Conservation (phyloP, 1,139 yeast genomes). For the Blastobotrys aristatus region DNA sequence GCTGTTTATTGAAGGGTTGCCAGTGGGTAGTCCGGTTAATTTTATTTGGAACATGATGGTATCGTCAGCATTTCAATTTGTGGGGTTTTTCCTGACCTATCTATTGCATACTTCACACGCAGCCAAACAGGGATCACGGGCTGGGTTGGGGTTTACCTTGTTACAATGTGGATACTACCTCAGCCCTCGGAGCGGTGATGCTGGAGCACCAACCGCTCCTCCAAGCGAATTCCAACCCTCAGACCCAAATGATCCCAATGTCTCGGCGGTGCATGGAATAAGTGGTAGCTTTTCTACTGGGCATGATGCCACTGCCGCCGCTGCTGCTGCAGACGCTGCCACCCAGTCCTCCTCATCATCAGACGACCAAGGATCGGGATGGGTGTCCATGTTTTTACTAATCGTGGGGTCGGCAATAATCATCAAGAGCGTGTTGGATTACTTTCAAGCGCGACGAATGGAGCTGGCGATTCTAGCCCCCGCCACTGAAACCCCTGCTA, state of each 20-base stretch:
- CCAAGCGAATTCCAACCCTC: conserved; percentile 40
- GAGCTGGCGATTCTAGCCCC: conserved; percentile 49
- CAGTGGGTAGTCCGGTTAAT: conserved; percentile 89
- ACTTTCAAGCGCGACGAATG: conserved; percentile 68
- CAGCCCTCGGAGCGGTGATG: conserved; percentile 51
- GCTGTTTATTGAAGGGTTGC: conserved; percentile 89
- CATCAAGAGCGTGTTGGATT: conserved; percentile 64
- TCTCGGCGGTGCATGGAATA: conserved; percentile 31
- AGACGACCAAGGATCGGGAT: conserved; percentile 17
- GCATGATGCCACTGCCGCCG: conserved; percentile 17
- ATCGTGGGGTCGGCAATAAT: conserved; percentile 65
- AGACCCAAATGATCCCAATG: conserved; percentile 38
- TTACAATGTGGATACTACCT: conserved; percentile 70
- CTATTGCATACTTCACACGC: conserved; percentile 94
- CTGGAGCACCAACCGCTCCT: conserved; percentile 31
- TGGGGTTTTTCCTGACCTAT: conserved; percentile 88
- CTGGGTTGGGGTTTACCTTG: conserved; percentile 86
- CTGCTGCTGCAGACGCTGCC: conserved; percentile 7
- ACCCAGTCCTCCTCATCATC: conserved; percentile 11
- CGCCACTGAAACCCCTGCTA: conserved; percentile 1
- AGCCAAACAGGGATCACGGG: conserved; percentile 91
- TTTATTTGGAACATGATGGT: conserved; percentile 88
- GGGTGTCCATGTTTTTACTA: conserved; percentile 53
- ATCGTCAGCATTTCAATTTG: conserved; percentile 84
- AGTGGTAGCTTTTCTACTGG: conserved; percentile 25